phyloP scores from a whole-genome alignment of 2,329 filamentous ascomycete genomes.

The Clonostachys solani region DNA sequence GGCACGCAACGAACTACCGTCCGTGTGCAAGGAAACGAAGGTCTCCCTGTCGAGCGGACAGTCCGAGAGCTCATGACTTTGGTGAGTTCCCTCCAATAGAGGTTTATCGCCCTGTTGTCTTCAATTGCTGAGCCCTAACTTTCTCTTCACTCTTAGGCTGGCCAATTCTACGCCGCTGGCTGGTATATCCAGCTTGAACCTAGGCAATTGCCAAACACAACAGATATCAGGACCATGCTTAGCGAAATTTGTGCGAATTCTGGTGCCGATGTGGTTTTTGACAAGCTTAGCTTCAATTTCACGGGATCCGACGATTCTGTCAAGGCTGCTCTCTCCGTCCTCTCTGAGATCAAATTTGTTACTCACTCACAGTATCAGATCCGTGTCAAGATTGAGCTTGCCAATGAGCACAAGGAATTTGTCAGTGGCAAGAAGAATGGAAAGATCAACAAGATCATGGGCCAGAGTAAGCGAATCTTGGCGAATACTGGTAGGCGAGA shows the following conservation, averaged over 20 bases:
- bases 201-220: slow-evolving; percentile 52
- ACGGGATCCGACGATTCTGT: slow-evolving; percentile 95
- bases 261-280: slow-evolving; percentile 89
- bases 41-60: slow-evolving; percentile 89
- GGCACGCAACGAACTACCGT: slow-evolving; percentile 82
- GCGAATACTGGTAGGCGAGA: not conserved
- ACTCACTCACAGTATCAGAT: slow-evolving; percentile 87
- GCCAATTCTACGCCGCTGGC: slow-evolving; percentile 94
- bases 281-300: slow-evolving; percentile 89
- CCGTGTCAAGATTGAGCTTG: slow-evolving; percentile 95
- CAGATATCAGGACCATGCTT: slow-evolving; percentile 86
- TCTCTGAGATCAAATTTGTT: slow-evolving; percentile 87
- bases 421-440: slow-evolving; percentile 99
- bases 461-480: slow-evolving; percentile 61
- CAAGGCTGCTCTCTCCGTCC: slow-evolving; percentile 90
- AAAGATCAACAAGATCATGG: slow-evolving; percentile 99
- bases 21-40: slow-evolving; percentile 88
- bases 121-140: slow-evolving; percentile 13
- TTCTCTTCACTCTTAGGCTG: slow-evolving; percentile 52
- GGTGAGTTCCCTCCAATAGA: slow-evolving; percentile 43
- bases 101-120: no score
- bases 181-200: slow-evolving; percentile 87
- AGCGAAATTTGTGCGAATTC: slow-evolving; percentile 96
- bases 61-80: slow-evolving; percentile 94
- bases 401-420: slow-evolving; percentile 99